Percentiles rank a stretch among this genome's conserved stretches.
Evolutionary conservation across 305 asterid species (phyloP).

Genomic region (Rubia tinctorum): DNA sequence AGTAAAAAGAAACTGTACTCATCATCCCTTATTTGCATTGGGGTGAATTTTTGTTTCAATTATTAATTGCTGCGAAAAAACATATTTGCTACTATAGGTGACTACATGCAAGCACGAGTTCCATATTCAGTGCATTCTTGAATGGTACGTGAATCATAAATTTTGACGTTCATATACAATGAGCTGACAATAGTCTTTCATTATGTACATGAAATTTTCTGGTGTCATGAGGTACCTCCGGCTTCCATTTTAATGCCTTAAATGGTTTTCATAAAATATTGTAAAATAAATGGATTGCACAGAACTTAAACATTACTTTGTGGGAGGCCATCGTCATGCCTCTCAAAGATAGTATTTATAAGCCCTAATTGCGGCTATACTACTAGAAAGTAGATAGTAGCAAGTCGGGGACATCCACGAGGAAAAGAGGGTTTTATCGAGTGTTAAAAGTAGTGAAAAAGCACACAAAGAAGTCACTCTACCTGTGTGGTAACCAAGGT

Average conservation of each 20-base stretch:
- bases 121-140: conserved; percentile 88
- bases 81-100: conserved; percentile 37
- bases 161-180: neutral
- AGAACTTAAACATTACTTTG: neutral
- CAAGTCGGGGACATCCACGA: too few relatives aligned
- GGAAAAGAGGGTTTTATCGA: too few relatives aligned
- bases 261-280: neutral
- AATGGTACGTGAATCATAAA: conserved; percentile 45
- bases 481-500: too few relatives aligned
- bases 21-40: conserved; percentile 1
- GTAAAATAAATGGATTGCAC: neutral
- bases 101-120: conserved; percentile 82
- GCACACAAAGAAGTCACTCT: too few relatives aligned
- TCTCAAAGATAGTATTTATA: too few relatives aligned
- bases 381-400: too few relatives aligned
- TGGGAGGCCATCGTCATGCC: too few relatives aligned
- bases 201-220: neutral
- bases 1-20: conserved; percentile 27
- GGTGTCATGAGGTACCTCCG: too few relatives aligned
- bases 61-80: conserved; percentile 12
- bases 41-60: conserved; percentile 7
- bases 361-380: too few relatives aligned
- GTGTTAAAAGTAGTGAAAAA: too few relatives aligned
- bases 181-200: neutral
- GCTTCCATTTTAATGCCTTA: neutral